Percentiles rank a stretch among this genome's conserved stretches.
Evolutionary conservation across 164 flowering plant genomes (phyloP).

Genomic region (Aristolochia fimbriata): DNA sequence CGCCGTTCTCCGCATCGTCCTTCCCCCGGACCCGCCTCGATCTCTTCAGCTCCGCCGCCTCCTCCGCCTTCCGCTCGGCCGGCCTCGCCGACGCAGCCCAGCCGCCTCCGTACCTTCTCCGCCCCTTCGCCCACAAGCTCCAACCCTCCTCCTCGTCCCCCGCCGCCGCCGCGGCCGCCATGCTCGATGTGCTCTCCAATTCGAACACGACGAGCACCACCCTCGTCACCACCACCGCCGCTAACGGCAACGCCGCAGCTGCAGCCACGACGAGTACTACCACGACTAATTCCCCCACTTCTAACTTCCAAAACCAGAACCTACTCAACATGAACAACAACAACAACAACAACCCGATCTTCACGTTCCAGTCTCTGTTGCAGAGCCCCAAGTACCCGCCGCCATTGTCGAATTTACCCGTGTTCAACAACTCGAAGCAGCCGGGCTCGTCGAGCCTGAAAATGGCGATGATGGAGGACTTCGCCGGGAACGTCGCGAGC

Average conservation of each 20-base stretch:
- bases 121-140: slow-evolving; percentile 41
- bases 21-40: slow-evolving; percentile 40
- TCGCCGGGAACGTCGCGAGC: slow-evolving; percentile 6
- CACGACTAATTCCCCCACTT: slow-evolving; percentile 6
- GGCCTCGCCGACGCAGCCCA: slow-evolving; percentile 7
- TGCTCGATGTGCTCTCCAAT: slow-evolving; percentile 9
- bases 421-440: slow-evolving; percentile 9
- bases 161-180: too few species aligned
- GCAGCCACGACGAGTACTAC: slow-evolving; percentile 6
- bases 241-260: neutral
- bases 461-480: slow-evolving; percentile 13
- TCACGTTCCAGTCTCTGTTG: slow-evolving; percentile 33
- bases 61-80: slow-evolving; percentile 16
- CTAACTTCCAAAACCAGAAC: slow-evolving; percentile 18
- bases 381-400: slow-evolving; percentile 7
- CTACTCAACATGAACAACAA: slow-evolving; percentile 23
- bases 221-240: slow-evolving; percentile 2
- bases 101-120: slow-evolving; percentile 28
- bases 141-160: slow-evolving; percentile 12
- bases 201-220: slow-evolving; percentile 2
- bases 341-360: slow-evolving; percentile 19
- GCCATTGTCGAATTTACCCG: slow-evolving; percentile 12
- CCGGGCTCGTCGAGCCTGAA: neutral
- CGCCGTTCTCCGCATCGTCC: slow-evolving; percentile 44
- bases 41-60: slow-evolving; percentile 30